These are phyloP conservation scores for Xylaria cubensis DNA, from an alignment of 495 filamentous ascomycete genomes.

Conservation along the genomic window DNA sequence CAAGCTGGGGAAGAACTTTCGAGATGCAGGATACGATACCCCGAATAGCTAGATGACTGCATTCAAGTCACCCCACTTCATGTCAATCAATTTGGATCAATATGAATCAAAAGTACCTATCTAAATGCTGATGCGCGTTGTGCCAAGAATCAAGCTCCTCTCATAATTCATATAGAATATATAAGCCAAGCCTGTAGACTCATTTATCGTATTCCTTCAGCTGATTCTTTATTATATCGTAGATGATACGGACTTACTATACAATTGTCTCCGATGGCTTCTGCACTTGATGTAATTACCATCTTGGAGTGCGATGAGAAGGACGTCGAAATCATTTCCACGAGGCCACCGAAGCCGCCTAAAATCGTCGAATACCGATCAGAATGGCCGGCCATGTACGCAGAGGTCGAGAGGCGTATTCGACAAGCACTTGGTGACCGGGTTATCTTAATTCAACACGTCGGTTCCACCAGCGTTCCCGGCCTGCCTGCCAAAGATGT, in stretches of 20 bases:
- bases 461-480: slow-evolving; percentile 60
- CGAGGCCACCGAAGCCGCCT: slow-evolving; percentile 35
- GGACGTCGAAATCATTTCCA: slow-evolving; percentile 30
- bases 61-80: slow-evolving; percentile 1
- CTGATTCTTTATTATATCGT: background rate
- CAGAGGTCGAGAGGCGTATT: slow-evolving; percentile 36
- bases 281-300: background rate
- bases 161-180: background rate
- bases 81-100: background rate
- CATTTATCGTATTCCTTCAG: background rate
- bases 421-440: slow-evolving; percentile 39
- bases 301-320: slow-evolving; percentile 2
- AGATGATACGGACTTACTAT: no score
- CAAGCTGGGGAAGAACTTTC: background rate
- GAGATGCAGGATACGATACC: slow-evolving; percentile 1
- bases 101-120: background rate
- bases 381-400: slow-evolving; percentile 49
- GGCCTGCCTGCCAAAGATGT: slow-evolving; percentile 55
- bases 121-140: background rate
- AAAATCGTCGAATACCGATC: slow-evolving; percentile 52
- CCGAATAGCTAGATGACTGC: background rate
- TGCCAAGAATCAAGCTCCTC: background rate
- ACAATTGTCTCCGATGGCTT: background rate
- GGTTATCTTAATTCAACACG: slow-evolving; percentile 42
- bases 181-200: background rate